phyloP scores from a whole-genome alignment of 306 rosid species.

The Styphnolobium japonicum region DNA sequence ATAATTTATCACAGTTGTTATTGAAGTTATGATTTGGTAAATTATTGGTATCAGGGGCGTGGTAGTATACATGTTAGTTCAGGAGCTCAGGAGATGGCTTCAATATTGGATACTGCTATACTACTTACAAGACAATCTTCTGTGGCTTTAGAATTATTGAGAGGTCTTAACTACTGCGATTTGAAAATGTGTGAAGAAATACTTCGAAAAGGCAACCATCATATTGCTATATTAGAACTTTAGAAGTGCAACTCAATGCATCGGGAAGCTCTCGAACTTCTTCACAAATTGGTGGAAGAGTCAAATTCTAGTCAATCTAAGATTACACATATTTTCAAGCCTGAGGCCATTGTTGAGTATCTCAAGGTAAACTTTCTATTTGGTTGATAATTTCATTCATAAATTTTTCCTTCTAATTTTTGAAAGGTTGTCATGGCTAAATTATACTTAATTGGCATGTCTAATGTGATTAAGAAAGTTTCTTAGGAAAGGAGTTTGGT shows the following conservation, averaged over 20 bases:
- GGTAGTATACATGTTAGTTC: conserved; percentile 62
- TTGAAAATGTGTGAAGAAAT: conserved; percentile 84
- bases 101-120: conserved; percentile 83
- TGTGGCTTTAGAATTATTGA: conserved; percentile 68
- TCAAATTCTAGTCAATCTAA: conserved; percentile 65
- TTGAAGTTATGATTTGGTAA: conserved; percentile 26
- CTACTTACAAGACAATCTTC: conserved; percentile 87
- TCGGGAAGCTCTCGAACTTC: conserved; percentile 87
- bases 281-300: conserved; percentile 75
- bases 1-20: background rate
- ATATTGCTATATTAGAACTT: conserved; percentile 78
- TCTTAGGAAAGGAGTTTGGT: background rate
- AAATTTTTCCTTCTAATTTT: background rate
- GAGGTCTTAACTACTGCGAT: conserved; percentile 84
- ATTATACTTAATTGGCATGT: background rate
- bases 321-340: conserved; percentile 65
- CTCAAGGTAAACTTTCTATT: no score
- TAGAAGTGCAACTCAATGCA: conserved; percentile 91
- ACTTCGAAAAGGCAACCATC: conserved; percentile 63
- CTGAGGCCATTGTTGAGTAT: conserved; percentile 89
- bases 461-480: background rate
- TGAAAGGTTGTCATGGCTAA: background rate
- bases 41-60: conserved; percentile 61
- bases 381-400: no score
- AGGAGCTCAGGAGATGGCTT: conserved; percentile 90